A percentile compares a stretch with the other conserved stretches of the same genome.
Evolutionary conservation across 768 basidiomycete species (phyloP).

Genomic region (Collybia nuda): DNA sequence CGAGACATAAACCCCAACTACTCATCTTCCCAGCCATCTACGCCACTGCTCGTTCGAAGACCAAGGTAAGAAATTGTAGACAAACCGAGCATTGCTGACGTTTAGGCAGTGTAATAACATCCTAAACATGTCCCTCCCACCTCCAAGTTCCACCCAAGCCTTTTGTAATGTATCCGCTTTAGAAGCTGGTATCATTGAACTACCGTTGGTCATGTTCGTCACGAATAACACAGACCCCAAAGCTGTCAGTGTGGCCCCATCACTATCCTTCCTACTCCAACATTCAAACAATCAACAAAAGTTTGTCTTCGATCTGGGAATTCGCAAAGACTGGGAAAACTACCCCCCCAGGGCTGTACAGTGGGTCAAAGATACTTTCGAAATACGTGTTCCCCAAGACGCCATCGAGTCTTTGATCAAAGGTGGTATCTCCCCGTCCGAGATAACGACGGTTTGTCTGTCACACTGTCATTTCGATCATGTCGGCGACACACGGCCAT

Average conservation of each 20-base stretch:
- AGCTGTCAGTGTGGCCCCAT: constrained; percentile 33
- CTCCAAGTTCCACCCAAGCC: constrained; percentile 40
- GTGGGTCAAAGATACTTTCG: constrained; percentile 22
- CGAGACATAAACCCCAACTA: too few species aligned
- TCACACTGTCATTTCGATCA: constrained; percentile 60
- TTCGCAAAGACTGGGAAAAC: constrained; percentile 44
- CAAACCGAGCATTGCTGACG: too few species aligned
- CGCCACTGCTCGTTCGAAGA: too few species aligned
- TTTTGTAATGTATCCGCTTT: constrained; percentile 57
- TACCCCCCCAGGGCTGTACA: constrained; percentile 33
- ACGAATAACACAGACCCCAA: constrained; percentile 27
- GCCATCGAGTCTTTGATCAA: constrained; percentile 47
- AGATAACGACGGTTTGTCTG: constrained; percentile 46
- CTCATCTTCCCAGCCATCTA: too few species aligned
- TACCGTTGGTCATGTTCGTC: constrained; percentile 38
- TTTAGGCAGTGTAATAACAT: too few species aligned
- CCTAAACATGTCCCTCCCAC: too few species aligned
- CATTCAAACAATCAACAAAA: constrained; percentile 41
- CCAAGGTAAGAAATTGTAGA: too few species aligned
- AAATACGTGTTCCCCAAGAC: constrained; percentile 30
- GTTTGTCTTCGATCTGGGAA: constrained; percentile 57
- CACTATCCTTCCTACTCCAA: constrained; percentile 50
- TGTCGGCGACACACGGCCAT: constrained; percentile 45
- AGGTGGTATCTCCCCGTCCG: constrained; percentile 43
- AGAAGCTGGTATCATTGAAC: constrained; percentile 44